Percentiles rank a stretch among this genome's conserved stretches.
Evolutionary conservation across 2,329 filamentous ascomycete genomes (phyloP).

Genomic region (Phyllosticta paracitricarpa): DNA sequence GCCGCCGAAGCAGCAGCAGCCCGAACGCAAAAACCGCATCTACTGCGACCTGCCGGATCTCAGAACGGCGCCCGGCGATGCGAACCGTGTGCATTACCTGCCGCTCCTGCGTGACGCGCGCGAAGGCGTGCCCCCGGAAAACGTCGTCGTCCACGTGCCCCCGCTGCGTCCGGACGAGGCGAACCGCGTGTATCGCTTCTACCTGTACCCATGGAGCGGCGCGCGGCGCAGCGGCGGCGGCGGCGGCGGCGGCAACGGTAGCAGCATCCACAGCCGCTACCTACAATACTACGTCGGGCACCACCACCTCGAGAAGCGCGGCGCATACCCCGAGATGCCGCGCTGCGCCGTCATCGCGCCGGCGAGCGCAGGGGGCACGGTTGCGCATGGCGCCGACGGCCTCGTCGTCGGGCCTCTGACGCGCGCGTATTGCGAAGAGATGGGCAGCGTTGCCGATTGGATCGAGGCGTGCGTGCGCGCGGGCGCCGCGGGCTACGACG

Average conservation of each 20-base stretch:
- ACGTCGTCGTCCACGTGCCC: neutral
- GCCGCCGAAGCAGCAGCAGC: too few species aligned
- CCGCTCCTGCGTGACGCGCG: too few species aligned
- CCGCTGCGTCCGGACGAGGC: neutral
- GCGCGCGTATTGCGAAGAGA: neutral
- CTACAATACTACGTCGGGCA: neutral
- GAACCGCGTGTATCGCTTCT: neutral
- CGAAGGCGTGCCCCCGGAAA: neutral
- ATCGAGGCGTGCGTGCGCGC: neutral
- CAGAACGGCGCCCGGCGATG: neutral
- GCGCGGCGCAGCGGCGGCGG: neutral
- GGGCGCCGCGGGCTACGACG: neutral
- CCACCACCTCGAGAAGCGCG: too few species aligned
- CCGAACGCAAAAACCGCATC: too few species aligned
- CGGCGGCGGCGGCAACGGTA: neutral
- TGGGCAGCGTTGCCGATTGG: neutral
- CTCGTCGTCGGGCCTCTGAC: neutral
- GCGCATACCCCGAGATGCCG: neutral
- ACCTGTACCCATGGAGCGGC: neutral
- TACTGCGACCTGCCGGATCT: neutral
- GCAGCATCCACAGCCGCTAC: neutral
- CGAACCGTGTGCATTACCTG: neutral
- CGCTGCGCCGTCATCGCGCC: neutral
- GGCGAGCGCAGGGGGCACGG: neutral
- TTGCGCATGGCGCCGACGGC: neutral